Evolutionary conservation across 2,329 filamentous ascomycete genomes (phyloP).

Genomic region (Coniochaeta sp.): DNA sequence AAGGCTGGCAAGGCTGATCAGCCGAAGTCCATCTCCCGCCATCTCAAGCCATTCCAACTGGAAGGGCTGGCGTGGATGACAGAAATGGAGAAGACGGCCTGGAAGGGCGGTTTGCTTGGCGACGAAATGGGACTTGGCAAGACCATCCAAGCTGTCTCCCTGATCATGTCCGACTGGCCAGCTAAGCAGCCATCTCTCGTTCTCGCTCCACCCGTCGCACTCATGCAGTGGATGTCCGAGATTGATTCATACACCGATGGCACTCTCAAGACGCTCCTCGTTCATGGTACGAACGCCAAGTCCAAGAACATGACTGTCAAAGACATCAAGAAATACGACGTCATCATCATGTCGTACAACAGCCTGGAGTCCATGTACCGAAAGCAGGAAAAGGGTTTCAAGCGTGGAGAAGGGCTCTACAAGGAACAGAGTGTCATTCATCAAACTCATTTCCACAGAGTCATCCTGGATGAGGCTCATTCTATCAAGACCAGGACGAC

Average conservation of each 20-base stretch:
- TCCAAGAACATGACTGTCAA: constrained; percentile 68
- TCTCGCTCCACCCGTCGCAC: constrained; percentile 81
- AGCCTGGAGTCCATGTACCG: constrained; percentile 85
- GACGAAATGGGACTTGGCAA: constrained; percentile 99
- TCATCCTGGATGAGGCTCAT: constrained; percentile 82
- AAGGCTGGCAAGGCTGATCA: constrained; percentile 56
- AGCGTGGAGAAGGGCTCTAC: constrained; percentile 68
- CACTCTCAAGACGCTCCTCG: constrained; percentile 82
- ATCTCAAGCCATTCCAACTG: constrained; percentile 87
- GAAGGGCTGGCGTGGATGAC: constrained; percentile 94
- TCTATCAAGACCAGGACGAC: constrained; percentile 88
- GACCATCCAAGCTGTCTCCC: constrained; percentile 93
- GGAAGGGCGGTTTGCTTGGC: constrained; percentile 83
- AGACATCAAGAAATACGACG: constrained; percentile 75
- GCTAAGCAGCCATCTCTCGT: constrained; percentile 77
- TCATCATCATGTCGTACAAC: constrained; percentile 97
- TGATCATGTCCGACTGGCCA: constrained; percentile 97
- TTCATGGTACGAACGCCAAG: constrained; percentile 80
- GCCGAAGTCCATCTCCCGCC: constrained; percentile 70
- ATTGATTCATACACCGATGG: constrained; percentile 78
- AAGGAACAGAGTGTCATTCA: constrained; percentile 80
- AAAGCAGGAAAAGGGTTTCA: constrained; percentile 87
- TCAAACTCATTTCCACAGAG: constrained; percentile 76
- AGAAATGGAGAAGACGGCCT: constrained; percentile 76
- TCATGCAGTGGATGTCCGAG: constrained; percentile 91